Evolutionary conservation across 2,329 filamentous ascomycete species (phyloP), one percentile per base, ranked within the genome.

Genomic region (Aspergillus neotritici): DNA sequence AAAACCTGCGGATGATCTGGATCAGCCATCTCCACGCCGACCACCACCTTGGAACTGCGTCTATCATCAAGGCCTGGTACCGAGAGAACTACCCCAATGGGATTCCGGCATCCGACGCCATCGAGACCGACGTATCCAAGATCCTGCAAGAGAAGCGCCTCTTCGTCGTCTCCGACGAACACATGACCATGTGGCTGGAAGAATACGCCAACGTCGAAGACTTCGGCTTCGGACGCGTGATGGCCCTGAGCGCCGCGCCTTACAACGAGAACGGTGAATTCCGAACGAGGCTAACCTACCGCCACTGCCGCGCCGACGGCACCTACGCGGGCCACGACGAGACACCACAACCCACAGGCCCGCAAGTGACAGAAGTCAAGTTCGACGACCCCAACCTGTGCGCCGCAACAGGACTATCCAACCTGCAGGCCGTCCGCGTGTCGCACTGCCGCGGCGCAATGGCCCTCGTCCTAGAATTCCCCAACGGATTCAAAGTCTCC

Each of bases 1-100:
- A 73, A 46, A 82, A 94, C 50, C 73, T 98, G 34, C 84, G 83
- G 41, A 79, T 82, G 53, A 83, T 98, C 50, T 94, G 88, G 81
- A 93, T 98, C 67, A 94, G 87, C 64, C 93, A 98, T 68, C 73
- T 94, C 49, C 93, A 98, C 65, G 93, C 93, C 4, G 93, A 98
- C 68, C 93, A 98, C 67, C 93, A 97, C 61, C 77, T 98, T 14
- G 93, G 93, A 21, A 86, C 82, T 1, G 75, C 80, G n/a, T 79
- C 82, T 5, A 72, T 97, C n/a, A 80, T 97, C 58, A 83, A 79
- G 57, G 86, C 86, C 5, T 95, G 89, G 87, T 81, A 87, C 52
- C 57, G 72, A 42, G 75, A 82, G 34, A 74, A 74, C 14, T 77
- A 79, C 53, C 63, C 61, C 11, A 34, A 44, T 21, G 48, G 52